Conservation (phyloP, 116 monocot species). For the Cymodocea nodosa region DNA sequence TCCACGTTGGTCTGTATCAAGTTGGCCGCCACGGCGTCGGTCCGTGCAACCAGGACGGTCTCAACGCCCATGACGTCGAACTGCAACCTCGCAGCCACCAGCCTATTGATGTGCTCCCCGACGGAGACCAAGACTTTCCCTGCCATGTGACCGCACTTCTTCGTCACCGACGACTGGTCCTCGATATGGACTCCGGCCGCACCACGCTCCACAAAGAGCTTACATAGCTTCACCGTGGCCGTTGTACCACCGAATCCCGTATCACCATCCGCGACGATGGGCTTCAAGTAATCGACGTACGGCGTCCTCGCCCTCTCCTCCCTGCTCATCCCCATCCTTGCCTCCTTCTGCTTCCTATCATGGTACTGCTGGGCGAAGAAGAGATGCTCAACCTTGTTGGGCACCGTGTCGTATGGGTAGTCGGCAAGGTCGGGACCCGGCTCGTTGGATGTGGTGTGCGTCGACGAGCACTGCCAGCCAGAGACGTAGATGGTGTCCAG, state of each 20-base stretch:
- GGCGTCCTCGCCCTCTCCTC: slow-evolving; percentile 50
- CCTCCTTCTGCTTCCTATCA: slow-evolving; percentile 81
- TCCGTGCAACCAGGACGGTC: slow-evolving; percentile 71
- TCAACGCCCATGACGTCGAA: slow-evolving; percentile 90
- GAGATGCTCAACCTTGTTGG: slow-evolving; percentile 71
- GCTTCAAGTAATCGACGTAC: slow-evolving; percentile 70
- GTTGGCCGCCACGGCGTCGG: slow-evolving; percentile 77
- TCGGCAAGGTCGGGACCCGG: slow-evolving; percentile 92
- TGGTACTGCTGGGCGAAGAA: slow-evolving; percentile 89
- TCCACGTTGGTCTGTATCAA: slow-evolving; percentile 83
- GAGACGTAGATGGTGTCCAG: slow-evolving; percentile 88
- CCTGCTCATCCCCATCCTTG: slow-evolving; percentile 54
- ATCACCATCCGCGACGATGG: slow-evolving; percentile 89
- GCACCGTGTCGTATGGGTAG: slow-evolving; percentile 95
- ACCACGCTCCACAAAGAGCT: slow-evolving; percentile 85
- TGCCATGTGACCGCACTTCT: slow-evolving; percentile 97
- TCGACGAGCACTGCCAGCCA: slow-evolving; percentile 92
- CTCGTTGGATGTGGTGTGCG: slow-evolving; percentile 78
- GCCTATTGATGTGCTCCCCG: slow-evolving; percentile 66
- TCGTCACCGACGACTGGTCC: slow-evolving; percentile 79
- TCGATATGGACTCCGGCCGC: slow-evolving; percentile 90
- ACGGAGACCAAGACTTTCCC: slow-evolving; percentile 73
- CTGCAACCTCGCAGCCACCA: slow-evolving; percentile 78
- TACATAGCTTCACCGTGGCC: slow-evolving; percentile 83
- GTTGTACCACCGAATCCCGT: slow-evolving; percentile 82